Evolutionary conservation across 495 filamentous ascomycete genomes (phyloP), one percentile per base, ranked within the genome.

Genomic region (Penicillium riverlandense): DNA sequence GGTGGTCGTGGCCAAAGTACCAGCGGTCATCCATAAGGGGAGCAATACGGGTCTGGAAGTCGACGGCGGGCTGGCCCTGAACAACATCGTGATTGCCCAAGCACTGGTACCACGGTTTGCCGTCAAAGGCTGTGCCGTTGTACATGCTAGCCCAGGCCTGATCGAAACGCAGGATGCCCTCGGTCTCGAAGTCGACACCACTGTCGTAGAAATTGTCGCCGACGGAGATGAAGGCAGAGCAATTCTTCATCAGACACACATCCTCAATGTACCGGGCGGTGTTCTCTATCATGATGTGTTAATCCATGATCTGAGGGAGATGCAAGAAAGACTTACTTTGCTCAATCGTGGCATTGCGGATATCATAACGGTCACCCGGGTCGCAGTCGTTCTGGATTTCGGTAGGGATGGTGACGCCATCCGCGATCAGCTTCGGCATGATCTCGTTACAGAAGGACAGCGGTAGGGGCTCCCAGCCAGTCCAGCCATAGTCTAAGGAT

Each of bases 171-270:
- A 48, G 42, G 38, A 55, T 44, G 10, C 52, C 52, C 6, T 44
- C 43, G 8, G 52, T 44, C 5, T 44, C 48, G 40, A 55, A 55
- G 42, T 44, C 48, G 12, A 55, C 42, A 8, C 48, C 52, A 40
- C 52, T 55, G 30, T 52, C 48, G 45, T 55, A 55, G 45, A 55
- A 55, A 29, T 55, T 55, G 38, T 55, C 52, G 14, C 52, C 52
- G 15, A 55, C 48, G 8, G 52, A 55, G 1, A 48, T 9, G 27
- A 55, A 48, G 11, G 52, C 52, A 0, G 36, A 38, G 48, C 52
- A 55, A 38, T 55, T 37, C 44, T 55, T 55, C 31, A 15, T 39
- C 12, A 44, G 37, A 37, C 52, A 55, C 33, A 55, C 35, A 15
- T 49, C 36, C 11, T 44, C 44, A 33, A 55, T 55, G 33, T 55